Percentiles rank a stretch among this genome's conserved stretches.
phyloP scores from a whole-genome alignment of 805 yeast species.

The Candida cerambycidarum region DNA sequence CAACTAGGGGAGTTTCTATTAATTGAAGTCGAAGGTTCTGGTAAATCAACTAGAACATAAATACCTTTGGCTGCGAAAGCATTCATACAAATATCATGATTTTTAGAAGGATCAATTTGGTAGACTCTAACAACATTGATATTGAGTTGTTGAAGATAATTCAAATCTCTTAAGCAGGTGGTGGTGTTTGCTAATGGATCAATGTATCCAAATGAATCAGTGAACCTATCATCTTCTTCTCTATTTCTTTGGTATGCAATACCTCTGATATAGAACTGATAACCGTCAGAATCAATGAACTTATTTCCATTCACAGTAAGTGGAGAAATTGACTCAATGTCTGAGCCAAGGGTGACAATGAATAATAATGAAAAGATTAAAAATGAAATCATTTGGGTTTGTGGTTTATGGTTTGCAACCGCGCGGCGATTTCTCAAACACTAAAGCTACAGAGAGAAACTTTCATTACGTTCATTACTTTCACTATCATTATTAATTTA shows the following conservation, averaged over 20 bases:
- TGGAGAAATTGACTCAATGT: not conserved
- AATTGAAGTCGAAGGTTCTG: slow-evolving; percentile 37
- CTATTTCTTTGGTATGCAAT: slow-evolving; percentile 81
- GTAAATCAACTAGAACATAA: slow-evolving; percentile 35
- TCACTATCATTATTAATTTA: not conserved
- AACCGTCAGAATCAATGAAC: slow-evolving; percentile 71
- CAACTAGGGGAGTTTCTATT: slow-evolving; percentile 33
- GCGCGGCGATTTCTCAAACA: slow-evolving; percentile 37
- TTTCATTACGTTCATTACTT: too few relatives aligned
- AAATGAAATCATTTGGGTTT: not conserved
- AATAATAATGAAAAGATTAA: not conserved
- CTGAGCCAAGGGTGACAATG: not conserved
- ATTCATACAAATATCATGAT: slow-evolving; percentile 79
- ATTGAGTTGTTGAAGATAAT: slow-evolving; percentile 64
- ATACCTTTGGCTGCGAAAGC: slow-evolving; percentile 46
- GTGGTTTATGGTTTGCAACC: slow-evolving; percentile 1
- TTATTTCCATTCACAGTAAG: slow-evolving; percentile 35
- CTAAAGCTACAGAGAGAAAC: too few relatives aligned
- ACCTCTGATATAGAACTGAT: slow-evolving; percentile 86
- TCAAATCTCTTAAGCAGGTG: slow-evolving; percentile 79
- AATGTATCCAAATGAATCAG: slow-evolving; percentile 32
- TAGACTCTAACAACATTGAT: slow-evolving; percentile 85
- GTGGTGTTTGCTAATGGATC: slow-evolving; percentile 78
- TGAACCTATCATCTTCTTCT: slow-evolving; percentile 35
- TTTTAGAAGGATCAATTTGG: slow-evolving; percentile 68